These are phyloP conservation scores for Boechera retrofracta DNA, from an alignment of 345 rosid genomes.

Conservation along the genomic window DNA sequence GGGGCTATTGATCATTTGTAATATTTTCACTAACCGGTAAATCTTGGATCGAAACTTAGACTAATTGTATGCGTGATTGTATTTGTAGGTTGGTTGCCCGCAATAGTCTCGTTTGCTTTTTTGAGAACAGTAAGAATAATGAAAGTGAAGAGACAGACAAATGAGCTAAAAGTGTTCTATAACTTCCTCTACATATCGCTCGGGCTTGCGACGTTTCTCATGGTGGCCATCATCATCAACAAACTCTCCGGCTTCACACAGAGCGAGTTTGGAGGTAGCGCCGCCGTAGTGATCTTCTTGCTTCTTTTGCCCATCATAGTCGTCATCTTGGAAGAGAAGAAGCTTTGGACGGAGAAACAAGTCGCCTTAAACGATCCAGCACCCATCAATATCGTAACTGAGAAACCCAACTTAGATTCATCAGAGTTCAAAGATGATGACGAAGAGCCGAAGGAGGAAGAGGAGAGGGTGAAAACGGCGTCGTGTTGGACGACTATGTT, in stretches of 20 bases:
- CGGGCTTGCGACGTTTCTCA: conserved; percentile 56
- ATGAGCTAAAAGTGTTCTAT: conserved; percentile 55
- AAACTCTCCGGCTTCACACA: conserved; percentile 49
- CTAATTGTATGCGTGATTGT: conserved; percentile 20
- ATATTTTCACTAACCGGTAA: no score
- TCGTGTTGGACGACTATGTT: conserved; percentile 27
- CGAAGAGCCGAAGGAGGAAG: background rate
- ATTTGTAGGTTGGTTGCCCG: conserved; percentile 53
- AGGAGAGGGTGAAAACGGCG: conserved; percentile 32
- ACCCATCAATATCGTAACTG: conserved; percentile 44
- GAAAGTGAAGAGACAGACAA: conserved; percentile 43
- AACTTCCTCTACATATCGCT: conserved; percentile 55
- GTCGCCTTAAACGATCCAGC: conserved; percentile 37
- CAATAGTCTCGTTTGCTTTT: conserved; percentile 52
- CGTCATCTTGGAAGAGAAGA: conserved; percentile 53
- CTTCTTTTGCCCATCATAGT: conserved; percentile 52
- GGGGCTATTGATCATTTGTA: background rate
- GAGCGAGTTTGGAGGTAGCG: conserved; percentile 48
- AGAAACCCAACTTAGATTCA: conserved; percentile 22
- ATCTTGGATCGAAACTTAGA: background rate
- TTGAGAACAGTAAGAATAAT: conserved; percentile 52
- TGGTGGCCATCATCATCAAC: conserved; percentile 49
- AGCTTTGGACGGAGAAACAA: conserved; percentile 43
- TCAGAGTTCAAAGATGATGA: conserved; percentile 3
- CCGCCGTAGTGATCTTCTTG: conserved; percentile 46